Conservation (phyloP, 768 basidiomycete species). For the Lactifluus pinguis region DNA sequence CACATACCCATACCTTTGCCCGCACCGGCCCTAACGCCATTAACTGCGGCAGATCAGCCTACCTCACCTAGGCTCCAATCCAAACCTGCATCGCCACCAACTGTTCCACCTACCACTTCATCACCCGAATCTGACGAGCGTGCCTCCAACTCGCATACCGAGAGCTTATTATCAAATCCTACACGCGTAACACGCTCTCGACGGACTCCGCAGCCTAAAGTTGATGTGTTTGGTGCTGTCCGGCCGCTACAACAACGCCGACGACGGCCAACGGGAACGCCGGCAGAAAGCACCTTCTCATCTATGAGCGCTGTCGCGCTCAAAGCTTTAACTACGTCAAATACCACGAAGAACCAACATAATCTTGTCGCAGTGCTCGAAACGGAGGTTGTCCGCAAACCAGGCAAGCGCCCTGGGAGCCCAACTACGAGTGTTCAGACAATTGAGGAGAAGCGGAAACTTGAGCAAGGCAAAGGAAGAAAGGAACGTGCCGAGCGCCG, state of each 20-base stretch:
- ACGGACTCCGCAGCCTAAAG: slow-evolving; percentile 22
- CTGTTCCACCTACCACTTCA: background rate
- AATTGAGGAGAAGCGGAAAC: slow-evolving; percentile 54
- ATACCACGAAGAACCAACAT: slow-evolving; percentile 65
- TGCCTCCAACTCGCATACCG: background rate
- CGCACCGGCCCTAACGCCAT: background rate
- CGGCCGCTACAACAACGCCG: background rate
- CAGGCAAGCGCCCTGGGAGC: slow-evolving; percentile 67
- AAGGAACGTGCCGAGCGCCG: slow-evolving; percentile 52
- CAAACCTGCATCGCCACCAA: background rate
- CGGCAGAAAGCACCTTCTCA: slow-evolving; percentile 37
- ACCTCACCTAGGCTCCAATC: background rate
- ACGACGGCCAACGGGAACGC: background rate
- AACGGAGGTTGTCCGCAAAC: slow-evolving; percentile 60
- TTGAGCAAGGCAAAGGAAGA: slow-evolving; percentile 47
- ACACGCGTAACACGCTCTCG: slow-evolving; percentile 9
- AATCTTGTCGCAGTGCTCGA: slow-evolving; percentile 50
- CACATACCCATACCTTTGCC: background rate
- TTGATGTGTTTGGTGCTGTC: slow-evolving; percentile 32
- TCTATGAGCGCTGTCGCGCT: slow-evolving; percentile 64
- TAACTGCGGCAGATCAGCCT: background rate
- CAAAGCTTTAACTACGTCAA: slow-evolving; percentile 59
- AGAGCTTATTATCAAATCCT: background rate
- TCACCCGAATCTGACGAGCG: background rate
- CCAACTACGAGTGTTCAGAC: slow-evolving; percentile 69